Conservation (phyloP, 1,139 yeast species). For the Lodderomyces jiufengensis region DNA sequence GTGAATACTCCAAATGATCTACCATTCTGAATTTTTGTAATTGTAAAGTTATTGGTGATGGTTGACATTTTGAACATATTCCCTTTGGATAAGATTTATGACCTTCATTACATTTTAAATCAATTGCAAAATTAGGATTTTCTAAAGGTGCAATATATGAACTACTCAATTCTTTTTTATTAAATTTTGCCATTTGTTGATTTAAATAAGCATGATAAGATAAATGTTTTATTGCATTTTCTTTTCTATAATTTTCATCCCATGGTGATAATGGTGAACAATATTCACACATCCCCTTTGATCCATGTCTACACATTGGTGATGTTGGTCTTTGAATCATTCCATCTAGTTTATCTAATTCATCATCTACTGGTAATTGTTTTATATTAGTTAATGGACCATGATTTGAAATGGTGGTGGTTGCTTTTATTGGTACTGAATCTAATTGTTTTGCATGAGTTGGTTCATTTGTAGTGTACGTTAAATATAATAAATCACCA, state of each 20-base stretch:
- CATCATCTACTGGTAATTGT: conserved; percentile 62
- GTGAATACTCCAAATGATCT: conserved; percentile 91
- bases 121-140: conserved; percentile 66
- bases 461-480: conserved; percentile 32
- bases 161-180: conserved; percentile 54
- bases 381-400: conserved; percentile 19
- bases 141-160: conserved; percentile 80
- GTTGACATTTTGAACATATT: conserved; percentile 96
- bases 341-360: conserved; percentile 68
- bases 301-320: conserved; percentile 78
- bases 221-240: conserved; percentile 78
- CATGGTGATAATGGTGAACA: conserved; percentile 96
- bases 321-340: conserved; percentile 64
- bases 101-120: conserved; percentile 66
- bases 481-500: conserved; percentile 78
- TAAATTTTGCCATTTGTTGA: conserved; percentile 66
- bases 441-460: conserved; percentile 11
- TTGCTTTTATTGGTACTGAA: conserved; percentile 8
- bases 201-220: conserved; percentile 83
- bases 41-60: conserved; percentile 88
- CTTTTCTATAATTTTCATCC: conserved; percentile 74
- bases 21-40: conserved; percentile 93
- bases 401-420: conserved; percentile 7
- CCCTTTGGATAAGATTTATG: conserved; percentile 94
- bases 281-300: conserved; percentile 96